These are phyloP conservation scores for Colletotrichum lindemuthianum DNA, from an alignment of 2,329 filamentous ascomycete genomes.

Conservation along the genomic window DNA sequence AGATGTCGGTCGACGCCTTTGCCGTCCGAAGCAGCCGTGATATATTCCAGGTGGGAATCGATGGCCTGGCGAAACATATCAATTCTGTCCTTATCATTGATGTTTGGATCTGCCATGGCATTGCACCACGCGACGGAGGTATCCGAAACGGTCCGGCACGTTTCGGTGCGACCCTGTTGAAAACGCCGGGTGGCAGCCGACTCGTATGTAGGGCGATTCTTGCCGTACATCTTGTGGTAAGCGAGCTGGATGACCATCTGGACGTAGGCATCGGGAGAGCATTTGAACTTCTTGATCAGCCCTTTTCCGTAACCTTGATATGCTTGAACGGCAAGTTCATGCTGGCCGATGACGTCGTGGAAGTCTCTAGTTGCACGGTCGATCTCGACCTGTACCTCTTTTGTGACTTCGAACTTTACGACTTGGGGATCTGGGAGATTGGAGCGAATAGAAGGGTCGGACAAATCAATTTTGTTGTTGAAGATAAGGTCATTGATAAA, in stretches of 20 bases:
- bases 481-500: conserved; percentile 92
- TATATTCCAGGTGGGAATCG: conserved; percentile 88
- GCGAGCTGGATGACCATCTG: conserved; percentile 99
- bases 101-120: conserved; percentile 78
- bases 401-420: conserved; percentile 81
- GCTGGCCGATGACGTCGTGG: conserved; percentile 80
- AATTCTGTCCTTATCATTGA: conserved; percentile 72
- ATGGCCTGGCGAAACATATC: conserved; percentile 85
- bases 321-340: conserved; percentile 92
- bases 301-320: conserved; percentile 99
- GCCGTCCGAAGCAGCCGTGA: conserved; percentile 86
- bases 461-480: conserved; percentile 92
- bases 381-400: conserved; percentile 80
- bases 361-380: conserved; percentile 84
- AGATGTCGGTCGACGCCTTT: conserved; percentile 95
- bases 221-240: conserved; percentile 99
- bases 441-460: conserved; percentile 79
- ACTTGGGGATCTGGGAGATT: conserved; percentile 83
- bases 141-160: conserved; percentile 90
- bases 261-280: conserved; percentile 95
- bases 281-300: conserved; percentile 99
- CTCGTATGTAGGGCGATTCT: conserved; percentile 97
- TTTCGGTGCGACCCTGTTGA: conserved; percentile 96
- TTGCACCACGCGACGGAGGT: conserved; percentile 91
- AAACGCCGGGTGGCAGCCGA: conserved; percentile 94